A percentile compares a stretch with the other conserved stretches of the same genome.
Conservation (phyloP, 148 eudicot species). For the Silene latifolia region DNA sequence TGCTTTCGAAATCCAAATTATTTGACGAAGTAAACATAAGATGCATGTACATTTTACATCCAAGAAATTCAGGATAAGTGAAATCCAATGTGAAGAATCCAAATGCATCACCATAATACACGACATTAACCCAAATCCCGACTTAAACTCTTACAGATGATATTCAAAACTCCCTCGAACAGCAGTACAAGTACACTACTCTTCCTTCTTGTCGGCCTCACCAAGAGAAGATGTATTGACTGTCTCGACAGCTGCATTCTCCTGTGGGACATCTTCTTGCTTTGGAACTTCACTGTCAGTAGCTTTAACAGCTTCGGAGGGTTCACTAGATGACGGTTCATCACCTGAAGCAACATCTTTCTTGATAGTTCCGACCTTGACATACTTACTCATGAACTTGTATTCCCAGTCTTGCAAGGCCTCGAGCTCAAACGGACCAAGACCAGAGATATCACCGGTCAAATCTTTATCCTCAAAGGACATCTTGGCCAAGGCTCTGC, state of each 20-base stretch:
- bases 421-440: constrained; percentile 86
- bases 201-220: constrained; percentile 43
- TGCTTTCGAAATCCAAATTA: constrained; percentile 11
- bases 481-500: constrained; percentile 98
- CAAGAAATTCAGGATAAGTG: neutral
- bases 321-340: constrained; percentile 36
- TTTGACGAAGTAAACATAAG: constrained; percentile 20
- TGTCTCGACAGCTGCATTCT: constrained; percentile 24
- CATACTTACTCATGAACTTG: constrained; percentile 97
- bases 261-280: constrained; percentile 25
- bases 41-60: constrained; percentile 7
- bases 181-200: constrained; percentile 21
- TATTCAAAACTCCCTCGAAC: constrained; percentile 4
- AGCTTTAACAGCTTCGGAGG: constrained; percentile 32
- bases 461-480: constrained; percentile 90
- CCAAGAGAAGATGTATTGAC: constrained; percentile 21
- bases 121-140: neutral
- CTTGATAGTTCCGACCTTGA: constrained; percentile 82
- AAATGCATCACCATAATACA: neutral
- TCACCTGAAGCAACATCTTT: constrained; percentile 40
- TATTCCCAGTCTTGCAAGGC: constrained; percentile 97
- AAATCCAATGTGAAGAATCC: neutral
- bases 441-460: constrained; percentile 74
- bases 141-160: neutral
- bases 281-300: constrained; percentile 31